These are phyloP conservation scores for Salix brachista DNA, from an alignment of 345 rosid genomes.

Conservation along the genomic window DNA sequence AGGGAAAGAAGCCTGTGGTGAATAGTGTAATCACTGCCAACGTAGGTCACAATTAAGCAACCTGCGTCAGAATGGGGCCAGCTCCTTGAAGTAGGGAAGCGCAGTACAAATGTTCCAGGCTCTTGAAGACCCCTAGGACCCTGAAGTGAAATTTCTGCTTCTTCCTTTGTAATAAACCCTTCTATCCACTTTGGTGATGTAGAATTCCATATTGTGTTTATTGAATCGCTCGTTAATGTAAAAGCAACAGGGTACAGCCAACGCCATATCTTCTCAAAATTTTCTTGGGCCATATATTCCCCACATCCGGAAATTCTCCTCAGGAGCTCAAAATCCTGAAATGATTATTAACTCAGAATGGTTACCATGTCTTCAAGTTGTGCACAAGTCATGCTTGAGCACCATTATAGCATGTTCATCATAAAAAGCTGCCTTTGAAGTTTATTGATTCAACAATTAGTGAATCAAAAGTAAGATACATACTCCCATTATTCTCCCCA, in stretches of 20 bases:
- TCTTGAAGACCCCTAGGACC: conserved; percentile 63
- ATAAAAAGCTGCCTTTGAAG: background rate
- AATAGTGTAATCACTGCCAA: conserved; percentile 58
- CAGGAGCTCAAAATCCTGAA: conserved; percentile 70
- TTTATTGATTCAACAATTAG: background rate
- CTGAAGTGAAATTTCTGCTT: conserved; percentile 81
- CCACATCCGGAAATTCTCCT: conserved; percentile 77
- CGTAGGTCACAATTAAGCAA: conserved; percentile 74
- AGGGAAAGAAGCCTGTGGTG: conserved; percentile 61
- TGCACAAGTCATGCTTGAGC: background rate
- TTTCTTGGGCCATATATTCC: conserved; percentile 74
- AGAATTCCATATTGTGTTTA: conserved; percentile 66
- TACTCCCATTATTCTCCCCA: background rate
- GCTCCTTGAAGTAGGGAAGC: conserved; percentile 93
- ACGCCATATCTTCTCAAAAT: conserved; percentile 92
- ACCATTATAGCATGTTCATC: background rate
- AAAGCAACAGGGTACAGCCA: conserved; percentile 90
- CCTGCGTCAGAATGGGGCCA: conserved; percentile 99
- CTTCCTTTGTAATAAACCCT: conserved; percentile 94
- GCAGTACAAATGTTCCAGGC: conserved; percentile 88
- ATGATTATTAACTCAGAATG: background rate
- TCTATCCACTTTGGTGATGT: conserved; percentile 85
- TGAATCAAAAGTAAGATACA: background rate
- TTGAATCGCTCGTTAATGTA: conserved; percentile 55
- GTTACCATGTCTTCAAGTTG: background rate